Conservation (phyloP, 2,329 filamentous ascomycete species). For the Aspergillus vadensis region DNA sequence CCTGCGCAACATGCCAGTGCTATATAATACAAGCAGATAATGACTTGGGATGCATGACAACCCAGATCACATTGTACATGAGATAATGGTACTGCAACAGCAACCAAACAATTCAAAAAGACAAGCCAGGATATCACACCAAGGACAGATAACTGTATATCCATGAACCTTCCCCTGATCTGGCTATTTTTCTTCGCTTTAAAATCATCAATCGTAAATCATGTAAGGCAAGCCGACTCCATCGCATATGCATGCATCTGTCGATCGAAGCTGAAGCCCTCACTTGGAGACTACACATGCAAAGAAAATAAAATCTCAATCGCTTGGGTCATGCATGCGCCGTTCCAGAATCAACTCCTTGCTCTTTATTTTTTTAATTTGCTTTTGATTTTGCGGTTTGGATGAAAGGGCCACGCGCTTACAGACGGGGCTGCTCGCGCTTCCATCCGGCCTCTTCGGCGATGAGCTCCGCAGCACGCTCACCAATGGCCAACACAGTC, state of each 20-base stretch:
- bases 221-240: neutral
- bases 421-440: conserved; percentile 50
- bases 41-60: neutral
- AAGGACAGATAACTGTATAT: neutral
- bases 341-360: neutral
- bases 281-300: neutral
- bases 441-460: conserved; percentile 71
- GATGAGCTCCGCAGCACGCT: conserved; percentile 82
- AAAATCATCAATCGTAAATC: conserved; percentile 20
- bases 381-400: too few species aligned
- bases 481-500: conserved; percentile 80
- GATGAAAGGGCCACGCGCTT: conserved; percentile 14
- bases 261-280: neutral
- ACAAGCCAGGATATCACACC: neutral
- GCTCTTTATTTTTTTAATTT: neutral
- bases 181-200: neutral
- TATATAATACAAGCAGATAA: conserved; percentile 3
- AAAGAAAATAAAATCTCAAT: neutral
- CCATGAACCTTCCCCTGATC: neutral
- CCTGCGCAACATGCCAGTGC: conserved; percentile 1
- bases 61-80: neutral
- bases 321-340: conserved; percentile 1
- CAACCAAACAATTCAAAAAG: neutral
- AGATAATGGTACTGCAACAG: neutral
- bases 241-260: neutral